Conservation (phyloP, 306 rosid species). For the Malus sieversii region DNA sequence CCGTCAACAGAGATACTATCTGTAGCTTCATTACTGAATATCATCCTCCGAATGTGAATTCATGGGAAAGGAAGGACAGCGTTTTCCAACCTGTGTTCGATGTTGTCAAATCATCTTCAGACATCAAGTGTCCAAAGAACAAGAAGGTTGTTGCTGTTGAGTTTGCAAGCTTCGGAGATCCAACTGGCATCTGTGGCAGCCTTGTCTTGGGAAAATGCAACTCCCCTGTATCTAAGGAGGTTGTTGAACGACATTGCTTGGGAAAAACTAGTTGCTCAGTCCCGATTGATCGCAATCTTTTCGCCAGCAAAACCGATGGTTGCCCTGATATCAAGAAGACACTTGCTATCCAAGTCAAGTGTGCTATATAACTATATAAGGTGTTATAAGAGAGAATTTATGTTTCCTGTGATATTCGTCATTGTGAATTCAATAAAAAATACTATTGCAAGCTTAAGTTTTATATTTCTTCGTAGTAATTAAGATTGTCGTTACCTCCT, state of each 20-base stretch:
- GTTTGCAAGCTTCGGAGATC: conserved; percentile 17
- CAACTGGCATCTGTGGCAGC: neutral
- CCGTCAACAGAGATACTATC: conserved; percentile 6
- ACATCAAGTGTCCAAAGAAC: neutral
- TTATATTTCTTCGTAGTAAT: neutral
- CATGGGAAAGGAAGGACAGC: neutral
- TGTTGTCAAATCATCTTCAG: neutral
- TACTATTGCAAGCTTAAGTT: neutral
- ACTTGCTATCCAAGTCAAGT: conserved; percentile 6
- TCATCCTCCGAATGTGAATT: conserved; percentile 4
- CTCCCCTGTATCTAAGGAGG: neutral
- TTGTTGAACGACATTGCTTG: conserved; percentile 1
- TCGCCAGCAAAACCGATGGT: neutral
- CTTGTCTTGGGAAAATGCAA: conserved; percentile 2
- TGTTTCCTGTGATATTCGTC: neutral
- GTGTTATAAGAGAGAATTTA: neutral
- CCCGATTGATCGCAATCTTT: neutral
- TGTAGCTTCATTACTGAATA: conserved; percentile 7
- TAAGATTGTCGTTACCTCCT: neutral
- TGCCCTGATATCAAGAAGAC: neutral
- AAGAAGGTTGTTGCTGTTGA: neutral
- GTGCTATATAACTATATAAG: neutral
- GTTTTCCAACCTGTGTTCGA: neutral
- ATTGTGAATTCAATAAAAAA: neutral
- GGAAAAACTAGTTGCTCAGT: neutral